phyloP scores from a whole-genome alignment of 768 basidiomycete species.

The Atractiella rhizophila region DNA sequence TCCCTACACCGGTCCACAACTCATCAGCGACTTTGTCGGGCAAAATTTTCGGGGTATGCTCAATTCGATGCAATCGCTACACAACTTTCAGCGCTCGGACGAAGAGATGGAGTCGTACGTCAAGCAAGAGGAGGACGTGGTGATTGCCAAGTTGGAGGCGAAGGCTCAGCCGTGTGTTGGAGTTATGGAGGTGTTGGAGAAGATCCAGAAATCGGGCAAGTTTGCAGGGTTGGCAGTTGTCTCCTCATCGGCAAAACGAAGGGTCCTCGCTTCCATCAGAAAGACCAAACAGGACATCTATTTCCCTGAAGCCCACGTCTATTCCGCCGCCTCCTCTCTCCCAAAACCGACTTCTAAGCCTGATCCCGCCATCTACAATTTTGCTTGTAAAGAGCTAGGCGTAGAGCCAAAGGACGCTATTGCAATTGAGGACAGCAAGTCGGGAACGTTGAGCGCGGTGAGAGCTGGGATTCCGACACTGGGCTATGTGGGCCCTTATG shows the following conservation, averaged over 20 bases:
- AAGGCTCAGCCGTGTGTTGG: constrained; percentile 8
- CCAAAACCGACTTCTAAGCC: constrained; percentile 14
- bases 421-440: constrained; percentile 14
- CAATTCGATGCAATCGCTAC: constrained; percentile 9
- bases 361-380: constrained; percentile 14
- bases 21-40: constrained; percentile 15
- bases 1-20: constrained; percentile 6
- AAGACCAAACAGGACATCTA: constrained; percentile 10
- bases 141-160: constrained; percentile 7
- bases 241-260: constrained; percentile 9
- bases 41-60: constrained; percentile 13
- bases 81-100: constrained; percentile 8
- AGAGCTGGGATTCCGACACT: constrained; percentile 12
- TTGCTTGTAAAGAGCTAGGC: constrained; percentile 12
- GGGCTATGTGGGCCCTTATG: constrained; percentile 14
- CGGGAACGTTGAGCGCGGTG: constrained; percentile 14
- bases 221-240: constrained; percentile 13
- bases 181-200: constrained; percentile 8
- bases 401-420: constrained; percentile 10
- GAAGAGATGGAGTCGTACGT: constrained; percentile 12
- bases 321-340: constrained; percentile 12
- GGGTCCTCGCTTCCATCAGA: constrained; percentile 11
- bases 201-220: constrained; percentile 4
- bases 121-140: constrained; percentile 5
- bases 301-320: constrained; percentile 9